These are phyloP conservation scores for Talaromyces pinophilus DNA, from an alignment of 2,329 filamentous ascomycete genomes.

Conservation along the genomic window DNA sequence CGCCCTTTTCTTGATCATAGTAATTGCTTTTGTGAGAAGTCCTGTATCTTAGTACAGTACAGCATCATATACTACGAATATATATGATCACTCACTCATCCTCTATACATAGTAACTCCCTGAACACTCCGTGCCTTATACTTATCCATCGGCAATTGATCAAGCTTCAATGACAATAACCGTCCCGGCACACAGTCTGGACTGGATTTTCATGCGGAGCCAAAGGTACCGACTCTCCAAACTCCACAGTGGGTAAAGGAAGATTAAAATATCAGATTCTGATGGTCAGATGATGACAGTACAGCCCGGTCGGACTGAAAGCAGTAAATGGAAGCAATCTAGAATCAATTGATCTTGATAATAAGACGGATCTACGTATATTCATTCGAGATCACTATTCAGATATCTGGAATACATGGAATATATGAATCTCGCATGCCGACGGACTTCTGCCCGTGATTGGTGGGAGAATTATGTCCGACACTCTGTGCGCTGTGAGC, in stretches of 20 bases:
- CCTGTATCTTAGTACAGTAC: background rate
- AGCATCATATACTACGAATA: slow-evolving; percentile 1
- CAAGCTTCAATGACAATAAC: background rate
- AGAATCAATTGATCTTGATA: background rate
- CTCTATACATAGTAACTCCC: background rate
- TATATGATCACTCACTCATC: background rate
- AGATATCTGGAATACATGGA: background rate
- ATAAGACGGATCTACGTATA: background rate
- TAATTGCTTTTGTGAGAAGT: background rate
- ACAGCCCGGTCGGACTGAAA: background rate
- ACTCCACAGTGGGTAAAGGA: slow-evolving; percentile 7
- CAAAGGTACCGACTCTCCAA: background rate
- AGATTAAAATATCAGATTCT: slow-evolving; percentile 10
- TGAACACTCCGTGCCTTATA: background rate
- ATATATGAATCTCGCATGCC: background rate
- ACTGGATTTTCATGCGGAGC: slow-evolving; percentile 1
- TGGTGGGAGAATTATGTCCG: slow-evolving; percentile 17
- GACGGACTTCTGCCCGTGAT: background rate
- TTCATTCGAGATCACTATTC: background rate
- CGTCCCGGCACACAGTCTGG: background rate
- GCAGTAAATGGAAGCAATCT: background rate
- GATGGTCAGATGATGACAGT: background rate
- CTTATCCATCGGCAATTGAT: background rate
- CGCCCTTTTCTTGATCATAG: background rate
- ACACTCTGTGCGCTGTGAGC: background rate